Evolutionary conservation across 768 basidiomycete genomes (phyloP).

Genomic region (Rhodotorula diobovata): DNA sequence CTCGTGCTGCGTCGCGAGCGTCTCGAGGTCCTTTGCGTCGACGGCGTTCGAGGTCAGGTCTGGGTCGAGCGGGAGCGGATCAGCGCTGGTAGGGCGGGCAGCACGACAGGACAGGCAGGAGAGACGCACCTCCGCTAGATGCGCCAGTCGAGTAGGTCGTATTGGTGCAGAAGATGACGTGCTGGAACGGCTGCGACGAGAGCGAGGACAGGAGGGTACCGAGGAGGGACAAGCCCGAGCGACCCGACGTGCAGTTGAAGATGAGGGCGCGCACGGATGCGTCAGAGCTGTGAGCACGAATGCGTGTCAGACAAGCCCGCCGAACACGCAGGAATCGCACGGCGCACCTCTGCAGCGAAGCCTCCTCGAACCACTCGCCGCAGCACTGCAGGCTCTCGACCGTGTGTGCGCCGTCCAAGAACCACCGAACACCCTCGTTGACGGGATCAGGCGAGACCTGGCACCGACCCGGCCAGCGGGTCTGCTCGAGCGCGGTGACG

Average conservation of each 20-base stretch:
- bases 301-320: neutral
- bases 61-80: neutral
- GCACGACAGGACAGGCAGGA: conserved; percentile 7
- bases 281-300: neutral
- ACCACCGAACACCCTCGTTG: conserved; percentile 64
- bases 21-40: conserved; percentile 58
- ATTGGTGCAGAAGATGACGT: conserved; percentile 91
- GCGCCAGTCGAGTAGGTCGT: conserved; percentile 85
- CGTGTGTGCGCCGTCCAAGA: conserved; percentile 93
- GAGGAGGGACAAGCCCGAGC: conserved; percentile 72
- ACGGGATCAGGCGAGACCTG: conserved; percentile 69
- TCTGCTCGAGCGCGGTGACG: conserved; percentile 59
- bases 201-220: conserved; percentile 57
- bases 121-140: conserved; percentile 76
- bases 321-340: conserved; percentile 14
- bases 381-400: conserved; percentile 81
- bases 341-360: conserved; percentile 21
- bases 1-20: conserved; percentile 69
- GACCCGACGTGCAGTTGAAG: conserved; percentile 91
- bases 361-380: conserved; percentile 72
- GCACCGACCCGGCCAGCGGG: conserved; percentile 92
- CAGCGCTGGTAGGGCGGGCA: conserved; percentile 7
- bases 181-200: conserved; percentile 53
- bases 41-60: conserved; percentile 73
- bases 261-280: conserved; percentile 55